Base-by-base conservation (phyloP, 1,284 basidiomycete species). In the Macrocybe sp. region DNA sequence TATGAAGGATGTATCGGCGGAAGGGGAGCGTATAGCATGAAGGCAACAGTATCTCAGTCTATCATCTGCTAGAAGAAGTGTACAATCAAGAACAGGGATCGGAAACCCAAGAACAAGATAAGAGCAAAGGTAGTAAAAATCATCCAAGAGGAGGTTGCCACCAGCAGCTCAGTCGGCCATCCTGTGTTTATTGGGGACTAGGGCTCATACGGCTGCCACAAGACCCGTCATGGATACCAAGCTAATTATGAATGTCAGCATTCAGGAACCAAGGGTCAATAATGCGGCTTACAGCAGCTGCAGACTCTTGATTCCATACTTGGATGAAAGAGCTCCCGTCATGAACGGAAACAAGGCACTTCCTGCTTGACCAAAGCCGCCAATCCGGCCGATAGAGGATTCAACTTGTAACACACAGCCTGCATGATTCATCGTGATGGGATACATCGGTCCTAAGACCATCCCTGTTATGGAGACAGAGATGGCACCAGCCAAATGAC, bases 351-450 rank as follows among this genome's bases (percentile, higher is more conserved):
- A 61, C 3, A 83, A 62, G 0, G 85, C 84, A 40, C 76, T 78
- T 6, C 85, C 85, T 2, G 82, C 76, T 55, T 82, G 79, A 0
- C 85, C 85, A 41, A 86, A 66, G 10, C 78, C 78, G 1, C 77
- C 73, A 35, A 83, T 81, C 78, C 81, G 82, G 2, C 85, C 84
- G 32, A 87, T 79, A 12, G 78, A 74, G 5, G 69, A 87, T 67
- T 70, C 79, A 81, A 6, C 68, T 69, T 4, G 84, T 2, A 89
- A 62, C 48, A 86, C 67, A 2, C 72, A 66, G 7, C 73, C 72
- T 3, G 79, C 66, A 47, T 80, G 72, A 55, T 78, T 80, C 67
- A 83, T 78, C n/a, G 78, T 73, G 49, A 84, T 79, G 0, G 83
- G 83, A 57, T 81, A 87, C 69, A 85, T 79, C 0, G 83, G 83